These are phyloP conservation scores for Poa pratensis DNA, from an alignment of 176 grass and related monocot species.

Conservation along the genomic window DNA sequence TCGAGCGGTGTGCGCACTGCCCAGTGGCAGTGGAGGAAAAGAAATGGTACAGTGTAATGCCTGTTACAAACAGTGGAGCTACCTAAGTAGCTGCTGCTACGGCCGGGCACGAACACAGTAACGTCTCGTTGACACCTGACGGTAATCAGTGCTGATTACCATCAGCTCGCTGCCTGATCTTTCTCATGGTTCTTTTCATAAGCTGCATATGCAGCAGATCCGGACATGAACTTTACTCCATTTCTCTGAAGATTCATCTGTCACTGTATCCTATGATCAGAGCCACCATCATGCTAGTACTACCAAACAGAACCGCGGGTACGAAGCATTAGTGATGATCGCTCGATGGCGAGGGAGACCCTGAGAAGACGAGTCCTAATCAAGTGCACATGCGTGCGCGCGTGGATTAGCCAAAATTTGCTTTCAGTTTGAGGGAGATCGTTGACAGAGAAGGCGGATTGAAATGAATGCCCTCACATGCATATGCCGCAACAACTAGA, in stretches of 20 bases:
- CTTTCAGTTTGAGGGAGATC: neutral
- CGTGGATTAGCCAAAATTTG: neutral
- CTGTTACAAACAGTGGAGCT: neutral
- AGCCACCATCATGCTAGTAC: neutral
- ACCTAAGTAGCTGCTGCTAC: neutral
- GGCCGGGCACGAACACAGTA: neutral
- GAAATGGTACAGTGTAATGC: neutral
- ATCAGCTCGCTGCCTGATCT: too few relatives aligned
- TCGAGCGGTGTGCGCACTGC: neutral
- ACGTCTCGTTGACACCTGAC: neutral
- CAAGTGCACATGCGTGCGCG: neutral
- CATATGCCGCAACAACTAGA: neutral
- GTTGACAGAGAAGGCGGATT: neutral
- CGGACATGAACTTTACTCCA: neutral
- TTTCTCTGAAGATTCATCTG: neutral
- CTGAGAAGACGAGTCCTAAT: neutral
- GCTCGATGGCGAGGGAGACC: neutral
- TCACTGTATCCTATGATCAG: neutral
- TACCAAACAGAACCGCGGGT: neutral
- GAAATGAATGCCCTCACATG: constrained; percentile 2
- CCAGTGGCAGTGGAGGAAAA: neutral
- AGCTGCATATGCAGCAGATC: too few relatives aligned
- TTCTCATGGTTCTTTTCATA: too few relatives aligned
- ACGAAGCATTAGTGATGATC: neutral
- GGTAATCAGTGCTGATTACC: too few relatives aligned